Evolutionary conservation across 257 asterid genomes (phyloP), one percentile per base, ranked within the genome.

Genomic region (Mitragyna speciosa): DNA sequence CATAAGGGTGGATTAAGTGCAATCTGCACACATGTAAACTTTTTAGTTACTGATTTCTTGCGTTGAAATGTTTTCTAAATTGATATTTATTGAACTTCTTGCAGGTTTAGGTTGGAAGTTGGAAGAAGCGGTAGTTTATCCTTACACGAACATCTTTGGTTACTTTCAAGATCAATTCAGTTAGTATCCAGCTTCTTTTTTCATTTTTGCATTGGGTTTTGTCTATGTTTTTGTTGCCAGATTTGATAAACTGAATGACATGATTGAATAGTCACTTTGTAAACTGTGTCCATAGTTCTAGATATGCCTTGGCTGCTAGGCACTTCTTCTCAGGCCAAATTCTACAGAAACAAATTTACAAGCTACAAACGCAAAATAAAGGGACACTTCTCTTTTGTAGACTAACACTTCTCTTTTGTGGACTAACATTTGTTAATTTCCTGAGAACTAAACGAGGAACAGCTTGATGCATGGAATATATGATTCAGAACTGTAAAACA

Each of bases 91-190:
- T 51, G 16, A 76, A 71, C 73, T 80, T 85, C 68, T 83, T 90
- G 89, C 97, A 94, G 98, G 98, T 77, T 84, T 94, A 85, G 97
- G 98, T 67, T 92, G 98, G 98, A 94, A 90, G 89, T 92, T 94
- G 98, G 98, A 94, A 94, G 89, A 94, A 90, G 84, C 91, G 98
- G 22, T 94, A 97, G 98, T 94, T 94, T 83, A 92, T 94, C 87
- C 97, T 94, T 59, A 94, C 98, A 31, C 97, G 98, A 47, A 91
- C 97, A 80, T 94, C 98, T n/a, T 86, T 94, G 93, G 97, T 94
- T 76, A 92, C 92, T 88, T 92, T 94, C 94, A 94, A 94, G 93
- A 94, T 89, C 81, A 97, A 94, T 76, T 97, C 98, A 75, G 98
- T 94, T n/a, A n/a, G n/a, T n/a, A n/a, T n/a, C n/a, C n/a, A n/a